Evolutionary conservation across 345 rosid genomes (phyloP), one percentile per base, ranked within the genome.

Genomic region (Populus davidiana): DNA sequence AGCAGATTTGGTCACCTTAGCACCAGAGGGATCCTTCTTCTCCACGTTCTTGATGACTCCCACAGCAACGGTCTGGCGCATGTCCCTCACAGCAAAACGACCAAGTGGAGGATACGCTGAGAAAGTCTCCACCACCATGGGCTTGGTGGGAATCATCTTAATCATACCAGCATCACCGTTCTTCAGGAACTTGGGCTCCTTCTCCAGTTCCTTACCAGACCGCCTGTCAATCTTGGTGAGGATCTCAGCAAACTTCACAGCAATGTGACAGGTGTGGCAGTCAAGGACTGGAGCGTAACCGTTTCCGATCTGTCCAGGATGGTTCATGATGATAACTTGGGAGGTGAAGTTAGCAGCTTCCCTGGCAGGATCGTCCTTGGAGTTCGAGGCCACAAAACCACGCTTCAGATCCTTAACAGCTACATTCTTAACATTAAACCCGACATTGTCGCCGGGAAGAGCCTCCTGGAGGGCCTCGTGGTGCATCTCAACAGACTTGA

Each of bases 401-500:
- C 95, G 86, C 88, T 91, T 92, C 39, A 92, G 84, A 91, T 92
- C 97, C 91, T 92, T 92, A 8, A 92, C 97, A 3, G 97, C 85
- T 72, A 92, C 93, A 29, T 92, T 92, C 93, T 90, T 92, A 9
- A 92, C 97, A 0, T 92, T 92, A 85, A 92, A 91, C 4, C 94
- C 94, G 0, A 92, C 92, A 23, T 92, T 92, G 80, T 92, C 97
- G 61, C 97, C 94, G 0, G 94, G 97, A 8, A 90, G 88, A 2
- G 94, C 97, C 83, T 92, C 97, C 0, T 33, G 75, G 38, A 92
- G 95, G n/a, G 97, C 87, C 76, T 92, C 95, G 11, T 92, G 97
- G 79, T 92, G 97, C 97, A 92, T 92, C 92, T 92, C 97, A 64
- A 92, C 97, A 0, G 97, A 92, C 87, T 92, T 91, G 2, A 92